Evolutionary conservation across 2,329 filamentous ascomycete genomes (phyloP).

Genomic region (Talaromyces sp.): DNA sequence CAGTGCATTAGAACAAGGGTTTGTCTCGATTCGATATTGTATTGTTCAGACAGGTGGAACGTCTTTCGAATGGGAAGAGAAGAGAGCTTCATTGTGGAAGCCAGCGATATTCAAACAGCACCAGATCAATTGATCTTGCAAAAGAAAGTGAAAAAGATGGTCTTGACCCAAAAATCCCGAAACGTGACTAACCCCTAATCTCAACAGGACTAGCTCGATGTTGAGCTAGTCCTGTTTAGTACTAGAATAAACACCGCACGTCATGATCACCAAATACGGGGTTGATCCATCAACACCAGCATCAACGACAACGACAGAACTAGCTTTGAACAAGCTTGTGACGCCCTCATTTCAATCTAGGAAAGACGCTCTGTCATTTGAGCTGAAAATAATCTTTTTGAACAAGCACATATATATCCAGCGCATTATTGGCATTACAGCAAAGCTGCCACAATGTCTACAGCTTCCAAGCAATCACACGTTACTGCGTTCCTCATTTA

Average conservation of each 20-base stretch:
- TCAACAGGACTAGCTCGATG: too few relatives aligned
- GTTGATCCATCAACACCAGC: not conserved
- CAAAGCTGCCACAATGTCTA: not conserved
- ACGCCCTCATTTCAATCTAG: not conserved
- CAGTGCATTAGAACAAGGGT: slow-evolving; percentile 5
- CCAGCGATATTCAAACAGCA: not conserved
- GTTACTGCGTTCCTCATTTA: slow-evolving; percentile 76
- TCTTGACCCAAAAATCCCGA: not conserved
- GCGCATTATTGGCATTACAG: not conserved
- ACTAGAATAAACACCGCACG: not conserved
- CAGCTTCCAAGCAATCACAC: slow-evolving; percentile 19
- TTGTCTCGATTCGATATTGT: slow-evolving; percentile 15
- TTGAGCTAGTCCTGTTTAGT: not conserved
- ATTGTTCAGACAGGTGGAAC: not conserved
- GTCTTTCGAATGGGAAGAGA: slow-evolving; percentile 12
- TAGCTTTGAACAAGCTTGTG: not conserved
- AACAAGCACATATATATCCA: not conserved
- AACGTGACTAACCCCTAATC: not conserved
- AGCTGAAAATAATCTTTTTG: not conserved
- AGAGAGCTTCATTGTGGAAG: slow-evolving; percentile 14
- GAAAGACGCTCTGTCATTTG: not conserved
- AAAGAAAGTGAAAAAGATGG: not conserved
- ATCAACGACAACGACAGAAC: not conserved
- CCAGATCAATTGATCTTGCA: not conserved
- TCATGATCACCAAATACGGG: not conserved